phyloP scores from a whole-genome alignment of 129 eudicot species.

The Flaveria trinervia region DNA sequence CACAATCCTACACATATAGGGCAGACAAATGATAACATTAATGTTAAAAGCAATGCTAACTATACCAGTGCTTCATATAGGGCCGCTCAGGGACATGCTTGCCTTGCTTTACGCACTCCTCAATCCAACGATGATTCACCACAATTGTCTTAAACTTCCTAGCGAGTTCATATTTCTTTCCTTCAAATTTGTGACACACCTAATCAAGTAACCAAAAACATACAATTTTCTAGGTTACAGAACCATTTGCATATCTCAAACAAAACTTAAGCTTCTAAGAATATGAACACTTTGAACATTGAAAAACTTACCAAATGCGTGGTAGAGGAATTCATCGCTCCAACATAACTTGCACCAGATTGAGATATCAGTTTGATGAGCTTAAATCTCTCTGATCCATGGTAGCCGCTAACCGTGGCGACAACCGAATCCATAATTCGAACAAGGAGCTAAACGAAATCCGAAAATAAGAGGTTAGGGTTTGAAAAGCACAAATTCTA shows the following conservation, averaged over 20 bases:
- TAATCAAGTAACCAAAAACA: constrained; percentile 35
- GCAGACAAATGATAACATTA: background rate
- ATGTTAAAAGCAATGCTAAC: background rate
- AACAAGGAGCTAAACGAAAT: constrained; percentile 5
- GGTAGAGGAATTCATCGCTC: constrained; percentile 55
- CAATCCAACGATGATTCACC: constrained; percentile 89
- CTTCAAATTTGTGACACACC: constrained; percentile 89
- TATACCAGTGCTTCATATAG: constrained; percentile 58
- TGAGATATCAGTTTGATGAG: constrained; percentile 64
- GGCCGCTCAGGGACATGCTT: constrained; percentile 64
- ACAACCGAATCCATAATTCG: constrained; percentile 66
- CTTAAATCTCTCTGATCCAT: constrained; percentile 69
- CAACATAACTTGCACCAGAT: constrained; percentile 77
- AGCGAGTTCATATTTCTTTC: constrained; percentile 78
- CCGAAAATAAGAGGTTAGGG: constrained; percentile 24
- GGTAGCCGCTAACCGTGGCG: constrained; percentile 93
- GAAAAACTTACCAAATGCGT: constrained; percentile 61
- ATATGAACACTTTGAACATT: background rate
- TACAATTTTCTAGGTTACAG: background rate
- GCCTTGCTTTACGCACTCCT: constrained; percentile 69
- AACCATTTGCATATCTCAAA: background rate
- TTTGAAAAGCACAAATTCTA: background rate
- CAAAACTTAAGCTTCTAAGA: background rate
- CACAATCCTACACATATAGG: background rate
- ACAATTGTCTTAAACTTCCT: constrained; percentile 50